Evolutionary conservation across 495 filamentous ascomycete species (phyloP), one percentile per base, ranked within the genome.

Genomic region (Staphylotrichum longicolle): DNA sequence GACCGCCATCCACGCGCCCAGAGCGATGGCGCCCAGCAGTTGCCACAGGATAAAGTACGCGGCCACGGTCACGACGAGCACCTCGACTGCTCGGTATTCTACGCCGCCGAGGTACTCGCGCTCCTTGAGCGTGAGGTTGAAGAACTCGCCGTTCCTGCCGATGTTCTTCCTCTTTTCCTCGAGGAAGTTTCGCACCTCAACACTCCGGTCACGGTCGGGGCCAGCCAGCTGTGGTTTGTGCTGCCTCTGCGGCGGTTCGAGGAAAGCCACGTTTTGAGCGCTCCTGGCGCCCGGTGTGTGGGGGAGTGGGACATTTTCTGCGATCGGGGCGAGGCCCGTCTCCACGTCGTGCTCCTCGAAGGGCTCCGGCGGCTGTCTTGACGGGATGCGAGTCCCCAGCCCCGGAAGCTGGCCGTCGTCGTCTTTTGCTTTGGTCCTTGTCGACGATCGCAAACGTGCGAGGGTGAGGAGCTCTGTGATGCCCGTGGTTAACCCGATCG

Each of bases 71-170:
- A 86, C 77, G 1, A 85, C 78, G 32, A 96, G 77, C 7, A 92
- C 76, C n/a, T 78, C 84, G 12, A 94, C 79, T 10, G 91, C 90
- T 58, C 84, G 82, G 67, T 94, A 94, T 73, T 96, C 91, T 50
- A 85, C 86, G 2, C 91, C 91, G 32, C 89, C 90, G 5, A 96
- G 81, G 58, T 81, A 75, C 58, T 89, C 86, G 10, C 90, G 82
- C 67, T 96, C 89, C 20, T 82, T 81, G 5, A 78, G 74, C 4
- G 83, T 84, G 12, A 96, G 74, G 39, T 82, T 82, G 67, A 88
- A 81, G 68, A 94, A 91, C 62, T 88, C 86, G 10, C 85, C 86
- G 71, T 93, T 93, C 15, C 89, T 80, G 3, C 86, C 85, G 20
- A 88, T 77, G 30, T 59, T 33, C 11, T 44, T 48, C 42, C 71